Base-by-base conservation (phyloP, 1,139 yeast species). In the Kodamaea plutei region DNA sequence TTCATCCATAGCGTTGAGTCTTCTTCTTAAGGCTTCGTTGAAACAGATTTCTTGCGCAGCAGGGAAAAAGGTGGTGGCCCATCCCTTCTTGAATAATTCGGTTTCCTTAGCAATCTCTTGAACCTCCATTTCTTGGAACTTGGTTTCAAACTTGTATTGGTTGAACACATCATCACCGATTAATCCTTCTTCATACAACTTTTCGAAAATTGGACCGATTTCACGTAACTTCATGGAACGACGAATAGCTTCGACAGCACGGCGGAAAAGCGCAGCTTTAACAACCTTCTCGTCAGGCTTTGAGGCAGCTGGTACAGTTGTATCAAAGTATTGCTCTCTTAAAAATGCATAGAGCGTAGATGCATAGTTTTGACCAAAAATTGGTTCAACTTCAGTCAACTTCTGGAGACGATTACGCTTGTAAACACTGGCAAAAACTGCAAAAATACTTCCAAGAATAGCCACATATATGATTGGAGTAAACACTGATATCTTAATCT, bases 91-190 rank as follows among this genome's bases (percentile, higher is more conserved):
- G 44, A 74, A 64, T 11, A 59, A 44, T 50, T 85, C 88, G 29
- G 94, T 85, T 56, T 87, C 96, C 34, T 56, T 62, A n/a, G 84
- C 80, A 33, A 88, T 70, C 35, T 82, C 89, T 53, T 79, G 75
- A 44, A 91, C 64, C 53, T 91, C 98, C 19, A 82, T 52, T 48
- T 88, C 93, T 46, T 82, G 83, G 41, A 87, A 56, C 57, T 87
- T 85, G 39, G 74, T 76, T 44, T 87, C 88, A 31, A 87, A 70
- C 45, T 78, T 80, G 57, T 73, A 88, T 47, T 93, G 81, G 53
- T 83, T 82, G 71, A 76, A 84, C 27, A 84, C 66, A 36, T 84
- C 94, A 49, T 91, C 97, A 20, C 96, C 96, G 40, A 91, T 79
- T 20, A 89, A 76, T 1, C 97, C 97, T 33, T 77, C 79, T 50